Evolutionary conservation across 495 filamentous ascomycete species (phyloP).

Genomic region (Tetracladium setigerum): DNA sequence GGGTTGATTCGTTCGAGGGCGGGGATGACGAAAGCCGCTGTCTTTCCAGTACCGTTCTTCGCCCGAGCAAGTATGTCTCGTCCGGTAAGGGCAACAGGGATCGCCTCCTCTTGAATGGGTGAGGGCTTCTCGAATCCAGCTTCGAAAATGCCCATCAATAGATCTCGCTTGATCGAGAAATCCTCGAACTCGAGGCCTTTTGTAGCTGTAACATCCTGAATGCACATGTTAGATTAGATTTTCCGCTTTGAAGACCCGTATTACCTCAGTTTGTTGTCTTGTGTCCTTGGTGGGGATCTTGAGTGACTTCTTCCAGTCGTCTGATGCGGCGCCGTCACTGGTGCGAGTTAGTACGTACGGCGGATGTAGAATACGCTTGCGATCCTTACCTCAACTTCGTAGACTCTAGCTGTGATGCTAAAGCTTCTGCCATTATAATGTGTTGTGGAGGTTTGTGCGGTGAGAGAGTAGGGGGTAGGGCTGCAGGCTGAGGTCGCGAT

Average conservation of each 20-base stretch:
- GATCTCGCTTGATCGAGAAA: constrained; percentile 84
- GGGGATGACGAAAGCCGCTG: constrained; percentile 94
- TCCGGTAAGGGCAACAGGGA: constrained; percentile 91
- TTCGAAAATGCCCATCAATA: constrained; percentile 99
- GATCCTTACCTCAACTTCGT: constrained; percentile 48
- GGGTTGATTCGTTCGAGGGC: constrained; percentile 93
- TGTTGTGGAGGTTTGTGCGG: not conserved
- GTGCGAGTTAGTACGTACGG: constrained; percentile 17
- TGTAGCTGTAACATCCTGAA: constrained; percentile 89
- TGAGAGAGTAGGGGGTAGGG: not conserved
- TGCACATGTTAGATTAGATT: constrained; percentile 19
- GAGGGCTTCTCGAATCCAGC: constrained; percentile 98
- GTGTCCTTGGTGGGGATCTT: constrained; percentile 76
- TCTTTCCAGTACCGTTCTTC: constrained; percentile 98
- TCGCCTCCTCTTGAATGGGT: constrained; percentile 97
- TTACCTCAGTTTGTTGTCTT: constrained; percentile 88
- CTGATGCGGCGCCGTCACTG: constrained; percentile 45
- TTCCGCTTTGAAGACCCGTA: not conserved
- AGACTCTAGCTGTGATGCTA: constrained; percentile 63
- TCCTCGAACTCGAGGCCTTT: constrained; percentile 98
- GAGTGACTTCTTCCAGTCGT: constrained; percentile 72
- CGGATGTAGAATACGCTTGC: constrained; percentile 8
- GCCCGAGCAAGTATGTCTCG: constrained; percentile 93
- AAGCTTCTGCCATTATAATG: constrained; percentile 25
- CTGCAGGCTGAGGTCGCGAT: not conserved